These are phyloP conservation scores for Cyanidioschyzon merolae DNA, from an alignment of 23 red algal genomes.

Conservation along the genomic window DNA sequence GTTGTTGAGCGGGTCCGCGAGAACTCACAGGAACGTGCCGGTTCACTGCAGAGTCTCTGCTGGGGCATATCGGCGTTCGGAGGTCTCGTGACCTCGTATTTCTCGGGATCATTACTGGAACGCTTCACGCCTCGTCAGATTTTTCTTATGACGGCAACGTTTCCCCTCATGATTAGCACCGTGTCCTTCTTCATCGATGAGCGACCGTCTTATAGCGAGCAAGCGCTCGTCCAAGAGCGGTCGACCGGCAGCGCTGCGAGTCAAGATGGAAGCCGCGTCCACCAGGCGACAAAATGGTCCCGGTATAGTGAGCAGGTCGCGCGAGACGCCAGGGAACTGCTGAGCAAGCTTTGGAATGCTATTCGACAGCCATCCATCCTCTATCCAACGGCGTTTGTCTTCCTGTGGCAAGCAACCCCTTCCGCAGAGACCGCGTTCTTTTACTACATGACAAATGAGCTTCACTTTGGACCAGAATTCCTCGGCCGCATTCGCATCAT, in stretches of 20 bases:
- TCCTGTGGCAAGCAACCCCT: conserved; percentile 83
- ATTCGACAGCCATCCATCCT: conserved; percentile 40
- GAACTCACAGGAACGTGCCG: conserved; percentile 31
- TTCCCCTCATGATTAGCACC: conserved; percentile 39
- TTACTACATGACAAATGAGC: conserved; percentile 68
- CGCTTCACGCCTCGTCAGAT: conserved; percentile 41
- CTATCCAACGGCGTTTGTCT: conserved; percentile 56
- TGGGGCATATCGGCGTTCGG: conserved; percentile 80
- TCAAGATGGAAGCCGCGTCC: neutral
- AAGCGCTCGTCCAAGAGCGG: neutral
- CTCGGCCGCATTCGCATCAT: conserved; percentile 68
- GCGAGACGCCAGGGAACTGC: neutral
- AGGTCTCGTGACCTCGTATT: conserved; percentile 65
- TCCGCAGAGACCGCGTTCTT: conserved; percentile 71
- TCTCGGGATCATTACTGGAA: conserved; percentile 76
- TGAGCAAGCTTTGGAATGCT: conserved; percentile 37
- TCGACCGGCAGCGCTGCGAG: neutral
- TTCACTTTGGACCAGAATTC: conserved; percentile 76
- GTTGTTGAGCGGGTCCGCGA: conserved; percentile 71
- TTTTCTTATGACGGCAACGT: conserved; percentile 46
- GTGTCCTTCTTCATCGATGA: conserved; percentile 42
- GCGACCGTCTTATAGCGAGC: neutral
- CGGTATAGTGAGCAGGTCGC: neutral
- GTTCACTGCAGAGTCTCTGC: conserved; percentile 63
- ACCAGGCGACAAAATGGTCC: neutral